Base-by-base conservation (phyloP, 192 early-diverging fungal species). In the Backusella psychrophila region DNA sequence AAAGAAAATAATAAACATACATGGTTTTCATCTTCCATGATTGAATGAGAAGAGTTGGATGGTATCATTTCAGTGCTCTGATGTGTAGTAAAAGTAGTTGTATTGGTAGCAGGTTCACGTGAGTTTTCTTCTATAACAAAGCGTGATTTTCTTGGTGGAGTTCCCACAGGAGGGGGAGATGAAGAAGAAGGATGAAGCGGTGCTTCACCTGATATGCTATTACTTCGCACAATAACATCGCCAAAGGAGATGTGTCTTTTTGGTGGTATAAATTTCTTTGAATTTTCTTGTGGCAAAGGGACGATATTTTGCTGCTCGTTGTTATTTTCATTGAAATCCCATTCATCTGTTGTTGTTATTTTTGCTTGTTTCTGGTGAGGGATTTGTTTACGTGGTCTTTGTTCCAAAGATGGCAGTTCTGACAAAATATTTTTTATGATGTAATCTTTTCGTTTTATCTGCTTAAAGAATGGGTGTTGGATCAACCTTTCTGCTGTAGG, bases 401-500 rank as follows among this genome's bases (percentile, higher is more conserved):
- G 81, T 46, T 92, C 91, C 41, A 96, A 85, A 0, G 92, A 88
- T 8, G 91, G 89, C 15, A 96, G 71, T 21, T 87, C 84, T 31
- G 84, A 77, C 35, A 95, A 80, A 12, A 96, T 39, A 0, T 78
- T 84, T 9, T 82, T 81, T 0, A 89, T 89, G 3, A 96, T 81
- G 77, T 91, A 93, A 12, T 87, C 77, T 69, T 85, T 88, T 75
- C 89, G 92, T 80, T 92, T 95, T 11, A 91, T 90, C 65, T 89
- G 87, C 76, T 87, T 94, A 78, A 95, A 96, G 79, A 96, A 96
- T 8, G 91, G 73, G 75, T 94, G 93, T 23, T 77, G 82, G 49
- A 94, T 74, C 1, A 96, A 79, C 76, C 91, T 96, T 75, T 95
- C 94, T 0, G 93, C 89, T 11, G 87, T 87, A 15, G 94, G 93